Conservation (phyloP, 805 yeast species). For the Sporopachydermia lactativora region DNA sequence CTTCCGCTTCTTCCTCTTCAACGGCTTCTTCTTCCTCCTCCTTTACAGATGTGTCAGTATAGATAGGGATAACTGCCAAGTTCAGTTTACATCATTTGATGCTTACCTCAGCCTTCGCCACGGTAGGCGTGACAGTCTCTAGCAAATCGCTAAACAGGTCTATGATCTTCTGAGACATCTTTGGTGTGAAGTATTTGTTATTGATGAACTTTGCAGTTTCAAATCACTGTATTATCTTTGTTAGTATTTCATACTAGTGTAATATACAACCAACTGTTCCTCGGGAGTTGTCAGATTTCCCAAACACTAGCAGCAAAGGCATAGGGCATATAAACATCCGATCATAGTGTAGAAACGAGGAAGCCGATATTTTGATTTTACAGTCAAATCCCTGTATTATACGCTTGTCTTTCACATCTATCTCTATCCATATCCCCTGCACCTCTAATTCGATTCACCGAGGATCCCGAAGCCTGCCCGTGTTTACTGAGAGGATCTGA, state of each 20-base stretch:
- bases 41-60: conserved; percentile 18
- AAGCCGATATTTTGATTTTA: too few relatives aligned
- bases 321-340: too few relatives aligned
- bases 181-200: conserved; percentile 19
- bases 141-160: conserved; percentile 53
- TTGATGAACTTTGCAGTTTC: not conserved
- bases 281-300: conserved; percentile 17
- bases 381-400: too few relatives aligned
- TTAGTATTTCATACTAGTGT: conserved; percentile 10
- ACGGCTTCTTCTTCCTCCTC: conserved; percentile 4
- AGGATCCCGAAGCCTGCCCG: too few relatives aligned
- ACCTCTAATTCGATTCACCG: too few relatives aligned
- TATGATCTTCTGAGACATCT: not conserved
- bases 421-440: too few relatives aligned
- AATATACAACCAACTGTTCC: conserved; percentile 6
- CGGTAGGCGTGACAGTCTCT: conserved; percentile 66
- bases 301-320: conserved; percentile 19
- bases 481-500: too few relatives aligned
- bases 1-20: conserved; percentile 17
- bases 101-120: conserved; percentile 62
- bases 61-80: conserved; percentile 4
- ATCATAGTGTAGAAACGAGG: too few relatives aligned
- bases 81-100: conserved; percentile 18
- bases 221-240: conserved; percentile 8
- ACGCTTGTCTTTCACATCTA: too few relatives aligned